Conservation (phyloP, 768 basidiomycete genomes). For the Suillus discolor region DNA sequence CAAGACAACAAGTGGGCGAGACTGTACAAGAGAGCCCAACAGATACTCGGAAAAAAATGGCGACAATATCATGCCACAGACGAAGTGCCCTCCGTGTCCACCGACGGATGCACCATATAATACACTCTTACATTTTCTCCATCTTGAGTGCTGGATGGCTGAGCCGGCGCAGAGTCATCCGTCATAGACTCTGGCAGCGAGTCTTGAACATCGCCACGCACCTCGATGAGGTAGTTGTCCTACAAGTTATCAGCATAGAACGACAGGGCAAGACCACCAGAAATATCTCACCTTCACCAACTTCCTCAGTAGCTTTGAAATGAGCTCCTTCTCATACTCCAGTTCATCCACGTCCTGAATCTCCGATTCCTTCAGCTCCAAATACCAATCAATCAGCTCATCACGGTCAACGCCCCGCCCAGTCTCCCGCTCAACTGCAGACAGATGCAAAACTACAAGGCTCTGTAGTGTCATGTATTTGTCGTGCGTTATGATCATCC, state of each 20-base stretch:
- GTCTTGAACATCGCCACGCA: conserved; percentile 82
- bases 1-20: conserved; percentile 1
- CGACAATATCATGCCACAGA: conserved; percentile 25
- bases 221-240: conserved; percentile 86
- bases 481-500: conserved; percentile 96
- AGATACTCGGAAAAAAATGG: neutral
- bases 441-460: conserved; percentile 81
- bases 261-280: conserved; percentile 16
- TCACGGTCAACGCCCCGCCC: conserved; percentile 83
- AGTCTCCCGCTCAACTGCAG: conserved; percentile 73
- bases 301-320: conserved; percentile 86
- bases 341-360: conserved; percentile 83
- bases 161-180: conserved; percentile 50
- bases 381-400: conserved; percentile 95
- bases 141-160: conserved; percentile 48
- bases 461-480: conserved; percentile 90
- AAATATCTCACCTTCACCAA: conserved; percentile 74
- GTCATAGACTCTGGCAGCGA: conserved; percentile 66
- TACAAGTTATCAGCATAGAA: conserved; percentile 30
- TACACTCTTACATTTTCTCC: conserved; percentile 69
- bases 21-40: neutral
- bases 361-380: conserved; percentile 86
- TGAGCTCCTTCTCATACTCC: conserved; percentile 88
- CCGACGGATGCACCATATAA: conserved; percentile 90
- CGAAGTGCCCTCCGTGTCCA: conserved; percentile 65